Evolutionary conservation across 768 basidiomycete genomes (phyloP).

Genomic region (Paxillus rubicundulus): DNA sequence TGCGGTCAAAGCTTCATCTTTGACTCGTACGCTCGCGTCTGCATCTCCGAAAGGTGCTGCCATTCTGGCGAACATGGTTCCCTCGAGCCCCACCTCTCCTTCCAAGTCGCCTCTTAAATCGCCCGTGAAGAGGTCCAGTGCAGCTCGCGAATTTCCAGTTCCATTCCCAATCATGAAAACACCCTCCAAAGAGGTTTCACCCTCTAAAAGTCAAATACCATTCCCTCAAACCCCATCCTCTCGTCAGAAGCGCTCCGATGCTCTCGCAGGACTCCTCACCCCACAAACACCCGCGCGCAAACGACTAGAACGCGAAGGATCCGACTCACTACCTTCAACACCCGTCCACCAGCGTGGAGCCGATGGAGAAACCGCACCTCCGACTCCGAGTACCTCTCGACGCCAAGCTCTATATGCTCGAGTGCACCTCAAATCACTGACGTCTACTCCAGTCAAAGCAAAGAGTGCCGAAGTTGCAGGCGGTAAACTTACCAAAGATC

Average conservation of each 20-base stretch:
- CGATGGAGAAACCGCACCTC: conserved; percentile 52
- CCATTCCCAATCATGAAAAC: conserved; percentile 49
- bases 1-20: conserved; percentile 55
- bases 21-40: conserved; percentile 70
- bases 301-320: conserved; percentile 42
- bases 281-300: conserved; percentile 40
- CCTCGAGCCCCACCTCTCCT: conserved; percentile 36
- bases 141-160: conserved; percentile 14
- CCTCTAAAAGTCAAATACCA: conserved; percentile 44
- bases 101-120: conserved; percentile 41
- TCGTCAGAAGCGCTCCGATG: conserved; percentile 36
- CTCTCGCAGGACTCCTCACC: conserved; percentile 37
- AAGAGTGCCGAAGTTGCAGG: conserved; percentile 40
- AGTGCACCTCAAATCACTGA: conserved; percentile 68
- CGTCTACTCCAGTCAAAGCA: conserved; percentile 61
- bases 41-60: conserved; percentile 61
- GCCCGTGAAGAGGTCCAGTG: conserved; percentile 22
- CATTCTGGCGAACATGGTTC: conserved; percentile 28
- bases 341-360: conserved; percentile 62
- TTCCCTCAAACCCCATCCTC: conserved; percentile 69
- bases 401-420: conserved; percentile 82
- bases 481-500: conserved; percentile 57
- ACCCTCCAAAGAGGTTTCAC: conserved; percentile 36
- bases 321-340: conserved; percentile 53
- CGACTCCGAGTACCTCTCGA: conserved; percentile 72